Conservation (phyloP, 129 eudicot species). For the Artemisia argyi region DNA sequence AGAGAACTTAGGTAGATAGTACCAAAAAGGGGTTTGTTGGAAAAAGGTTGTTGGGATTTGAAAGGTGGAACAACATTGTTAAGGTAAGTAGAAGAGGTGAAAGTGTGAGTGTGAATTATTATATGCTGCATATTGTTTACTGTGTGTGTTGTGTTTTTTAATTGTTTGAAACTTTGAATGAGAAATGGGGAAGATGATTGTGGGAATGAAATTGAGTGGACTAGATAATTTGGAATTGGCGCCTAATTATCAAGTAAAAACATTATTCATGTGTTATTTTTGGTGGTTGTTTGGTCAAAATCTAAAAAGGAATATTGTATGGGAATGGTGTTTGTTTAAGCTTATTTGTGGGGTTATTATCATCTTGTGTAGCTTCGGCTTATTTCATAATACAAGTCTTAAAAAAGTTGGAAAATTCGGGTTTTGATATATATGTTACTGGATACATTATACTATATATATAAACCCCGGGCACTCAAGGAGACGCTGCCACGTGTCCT, state of each 20-base stretch:
- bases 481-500: too few species aligned
- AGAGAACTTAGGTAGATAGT: neutral
- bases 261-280: too few species aligned
- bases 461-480: too few species aligned
- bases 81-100: conserved; percentile 25
- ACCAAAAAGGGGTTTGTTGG: conserved; percentile 28
- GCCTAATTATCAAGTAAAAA: conserved; percentile 30
- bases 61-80: conserved; percentile 20
- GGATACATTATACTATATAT: too few species aligned
- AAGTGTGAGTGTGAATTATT: conserved; percentile 24
- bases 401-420: too few species aligned
- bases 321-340: too few species aligned
- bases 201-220: conserved; percentile 48
- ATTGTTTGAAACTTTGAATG: neutral
- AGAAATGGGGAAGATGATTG: conserved; percentile 20
- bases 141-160: neutral
- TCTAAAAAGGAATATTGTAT: too few species aligned
- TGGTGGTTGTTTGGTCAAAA: too few species aligned
- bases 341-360: too few species aligned
- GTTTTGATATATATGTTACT: too few species aligned
- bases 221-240: conserved; percentile 34
- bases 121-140: conserved; percentile 19
- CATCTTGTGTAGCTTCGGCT: too few species aligned
- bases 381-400: too few species aligned
- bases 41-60: conserved; percentile 31